These are phyloP conservation scores for Fonsecaea pedrosoi DNA, from an alignment of 2,329 filamentous ascomycete species.

Conservation along the genomic window DNA sequence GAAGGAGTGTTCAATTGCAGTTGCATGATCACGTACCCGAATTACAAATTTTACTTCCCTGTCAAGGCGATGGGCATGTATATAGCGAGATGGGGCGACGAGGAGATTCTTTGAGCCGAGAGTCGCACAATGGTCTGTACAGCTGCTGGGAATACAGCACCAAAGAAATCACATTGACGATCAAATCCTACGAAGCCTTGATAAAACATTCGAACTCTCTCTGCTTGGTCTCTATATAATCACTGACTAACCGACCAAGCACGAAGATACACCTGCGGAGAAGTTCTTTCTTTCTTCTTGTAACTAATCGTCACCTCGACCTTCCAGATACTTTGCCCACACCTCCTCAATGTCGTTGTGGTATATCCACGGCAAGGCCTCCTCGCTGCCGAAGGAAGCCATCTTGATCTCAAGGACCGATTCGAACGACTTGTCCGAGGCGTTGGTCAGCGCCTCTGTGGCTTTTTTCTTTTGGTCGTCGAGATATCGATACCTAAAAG, in stretches of 20 bases:
- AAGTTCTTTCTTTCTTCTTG: not conserved
- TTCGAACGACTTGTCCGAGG: constrained; percentile 42
- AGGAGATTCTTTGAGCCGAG: constrained; percentile 53
- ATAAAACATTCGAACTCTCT: too few species aligned
- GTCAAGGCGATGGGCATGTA: constrained; percentile 95
- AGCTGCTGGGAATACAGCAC: not conserved
- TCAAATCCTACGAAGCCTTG: too few species aligned
- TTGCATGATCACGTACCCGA: constrained; percentile 98
- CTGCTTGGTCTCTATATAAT: too few species aligned
- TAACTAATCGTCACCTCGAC: not conserved
- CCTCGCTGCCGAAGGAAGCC: constrained; percentile 44
- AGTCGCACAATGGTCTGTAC: not conserved
- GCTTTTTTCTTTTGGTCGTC: constrained; percentile 38
- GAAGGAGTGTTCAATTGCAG: constrained; percentile 99
- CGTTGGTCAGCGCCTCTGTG: constrained; percentile 32
- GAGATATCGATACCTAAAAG: constrained; percentile 45
- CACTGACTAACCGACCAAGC: too few species aligned
- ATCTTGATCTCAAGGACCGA: constrained; percentile 43
- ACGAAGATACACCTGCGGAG: too few species aligned
- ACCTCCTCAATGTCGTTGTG: constrained; percentile 51
- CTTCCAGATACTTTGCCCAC: constrained; percentile 42
- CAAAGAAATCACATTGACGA: not conserved
- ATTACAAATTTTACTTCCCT: constrained; percentile 97
- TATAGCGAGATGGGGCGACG: constrained; percentile 72
- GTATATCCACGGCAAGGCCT: constrained; percentile 51